Evolutionary conservation across 345 rosid species (phyloP).

Genomic region (Mallotus nudiflorus): DNA sequence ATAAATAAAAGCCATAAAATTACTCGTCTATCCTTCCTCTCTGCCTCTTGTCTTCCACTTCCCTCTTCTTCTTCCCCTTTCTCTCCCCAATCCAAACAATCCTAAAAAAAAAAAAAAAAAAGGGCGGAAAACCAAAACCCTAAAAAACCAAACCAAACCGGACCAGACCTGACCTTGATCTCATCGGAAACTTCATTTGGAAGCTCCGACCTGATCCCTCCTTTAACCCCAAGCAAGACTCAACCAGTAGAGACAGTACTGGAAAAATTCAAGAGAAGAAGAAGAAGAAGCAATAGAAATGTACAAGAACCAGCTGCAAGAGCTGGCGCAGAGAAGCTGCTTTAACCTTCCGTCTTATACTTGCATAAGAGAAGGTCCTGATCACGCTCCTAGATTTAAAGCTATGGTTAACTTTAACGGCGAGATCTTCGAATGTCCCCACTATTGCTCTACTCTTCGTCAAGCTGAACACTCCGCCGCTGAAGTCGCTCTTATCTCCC

Average conservation of each 20-base stretch:
- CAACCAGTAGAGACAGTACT: neutral
- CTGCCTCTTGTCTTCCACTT: neutral
- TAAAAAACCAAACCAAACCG: neutral
- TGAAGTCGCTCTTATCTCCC: conserved; percentile 89
- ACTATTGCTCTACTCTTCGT: conserved; percentile 95
- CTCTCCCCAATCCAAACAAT: conserved; percentile 7
- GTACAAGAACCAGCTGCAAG: conserved; percentile 99
- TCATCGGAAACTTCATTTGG: conserved; percentile 7
- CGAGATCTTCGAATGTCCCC: conserved; percentile 94
- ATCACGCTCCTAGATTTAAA: conserved; percentile 99
- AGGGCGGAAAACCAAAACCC: neutral
- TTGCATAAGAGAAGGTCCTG: conserved; percentile 96
- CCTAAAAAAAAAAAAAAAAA: too few species aligned
- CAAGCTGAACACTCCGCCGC: conserved; percentile 99
- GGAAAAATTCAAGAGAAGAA: neutral
- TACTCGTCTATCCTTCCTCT: neutral
- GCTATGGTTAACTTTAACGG: conserved; percentile 96
- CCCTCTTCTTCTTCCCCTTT: conserved; percentile 7
- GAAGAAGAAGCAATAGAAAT: conserved; percentile 39
- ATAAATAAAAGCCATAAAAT: neutral
- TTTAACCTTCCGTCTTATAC: conserved; percentile 89
- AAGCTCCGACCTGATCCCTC: conserved; percentile 21
- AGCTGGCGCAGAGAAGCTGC: conserved; percentile 99
- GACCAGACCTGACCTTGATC: conserved; percentile 20
- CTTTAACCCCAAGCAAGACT: neutral